Percentiles rank a stretch among this genome's conserved stretches.
Conservation (phyloP, 768 basidiomycete species). For the Multifurca ochricompacta region DNA sequence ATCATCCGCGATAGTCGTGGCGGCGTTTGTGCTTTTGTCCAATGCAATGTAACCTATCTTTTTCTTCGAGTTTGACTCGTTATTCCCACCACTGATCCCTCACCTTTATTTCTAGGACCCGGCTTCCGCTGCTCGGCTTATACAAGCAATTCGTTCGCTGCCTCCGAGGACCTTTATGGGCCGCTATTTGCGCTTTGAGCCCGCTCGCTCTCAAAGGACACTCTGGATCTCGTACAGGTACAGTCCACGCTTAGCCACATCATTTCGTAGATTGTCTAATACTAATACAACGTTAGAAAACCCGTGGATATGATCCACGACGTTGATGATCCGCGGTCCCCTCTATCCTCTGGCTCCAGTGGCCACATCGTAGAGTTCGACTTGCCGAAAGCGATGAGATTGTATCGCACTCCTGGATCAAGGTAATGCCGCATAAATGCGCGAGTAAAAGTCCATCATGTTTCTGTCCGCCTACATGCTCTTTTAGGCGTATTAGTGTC, state of each 20-base stretch:
- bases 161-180: constrained; percentile 62
- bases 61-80: constrained; percentile 3
- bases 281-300: constrained; percentile 25
- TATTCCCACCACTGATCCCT: not conserved
- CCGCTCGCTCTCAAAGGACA: constrained; percentile 67
- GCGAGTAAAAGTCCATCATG: not conserved
- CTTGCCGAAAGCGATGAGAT: constrained; percentile 51
- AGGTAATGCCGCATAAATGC: constrained; percentile 41
- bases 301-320: constrained; percentile 31
- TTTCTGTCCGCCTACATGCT: constrained; percentile 21
- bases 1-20: constrained; percentile 71
- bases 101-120: constrained; percentile 38
- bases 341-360: constrained; percentile 17
- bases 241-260: constrained; percentile 14
- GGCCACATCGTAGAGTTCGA: constrained; percentile 28
- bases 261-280: not conserved
- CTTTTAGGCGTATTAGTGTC: constrained; percentile 26
- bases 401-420: constrained; percentile 44
- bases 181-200: constrained; percentile 66
- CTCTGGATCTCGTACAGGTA: constrained; percentile 71
- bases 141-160: constrained; percentile 49
- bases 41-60: constrained; percentile 57
- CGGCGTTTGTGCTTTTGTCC: constrained; percentile 78
- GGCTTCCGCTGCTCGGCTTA: constrained; percentile 46
- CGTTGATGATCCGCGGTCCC: constrained; percentile 12